Evolutionary conservation across 305 asterid genomes (phyloP), one percentile per base, ranked within the genome.

Genomic region (Nicotiana rustica): DNA sequence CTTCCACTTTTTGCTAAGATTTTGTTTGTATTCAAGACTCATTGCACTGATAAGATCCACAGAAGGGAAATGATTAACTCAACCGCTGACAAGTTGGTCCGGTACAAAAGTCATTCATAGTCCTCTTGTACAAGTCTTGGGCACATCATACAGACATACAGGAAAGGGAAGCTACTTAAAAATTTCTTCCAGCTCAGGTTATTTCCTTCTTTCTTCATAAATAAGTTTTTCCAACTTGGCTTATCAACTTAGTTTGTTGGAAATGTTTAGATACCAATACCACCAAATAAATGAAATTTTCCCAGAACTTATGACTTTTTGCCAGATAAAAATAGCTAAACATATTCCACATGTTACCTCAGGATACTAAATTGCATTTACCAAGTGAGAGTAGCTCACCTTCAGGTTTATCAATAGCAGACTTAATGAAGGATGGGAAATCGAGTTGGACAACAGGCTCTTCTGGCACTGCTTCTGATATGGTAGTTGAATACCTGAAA

Each of bases 401-500:
- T 90, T 85, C 87, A 82, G 88, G 92, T 89, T 89, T 87, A 81
- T 90, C 87, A 79, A 94, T 87, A 52, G 90, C 82, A 65, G 92
- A 90, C 76, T 84, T 89, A 83, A 95, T 82, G 83, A 90, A 88
- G 61, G 96, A 89, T 71, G 91, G 76, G 38, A 93, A 82, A 83
- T 90, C 90, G 49, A 36, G 84, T 12, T 84, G 84, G 2, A 88
- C 65, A 64, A 71, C 85, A 69, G 61, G 73, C 82, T 87, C 82
- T 67, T 25, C 17, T 4, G 9, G 85, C 49, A 85, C 83, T 75
- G 83, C 78, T 78, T 87, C 80, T 47, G 94, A 69, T 66, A 87
- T 76, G 44, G 96, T 79, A 52, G 96, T 88, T 35, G 95, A 91
- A 88, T 89, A 91, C 92, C 99, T 94, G 99, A 86, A 90, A 91